These are phyloP conservation scores for Helicostylum pulchrum DNA, from an alignment of 192 early-diverging fungal species.

Conservation along the genomic window DNA sequence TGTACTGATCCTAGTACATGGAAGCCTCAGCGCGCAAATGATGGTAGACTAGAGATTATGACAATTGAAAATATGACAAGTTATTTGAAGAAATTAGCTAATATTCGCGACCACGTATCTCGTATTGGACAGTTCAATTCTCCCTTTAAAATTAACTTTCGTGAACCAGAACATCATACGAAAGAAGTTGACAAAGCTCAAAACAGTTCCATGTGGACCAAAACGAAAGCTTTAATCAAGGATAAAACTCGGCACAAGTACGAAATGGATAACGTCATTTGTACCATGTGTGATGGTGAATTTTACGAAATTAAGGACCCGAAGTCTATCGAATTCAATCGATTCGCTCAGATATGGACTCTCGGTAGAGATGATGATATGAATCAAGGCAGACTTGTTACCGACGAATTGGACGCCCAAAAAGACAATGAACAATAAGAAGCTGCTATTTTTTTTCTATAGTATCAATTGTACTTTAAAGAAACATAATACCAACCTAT, in stretches of 20 bases:
- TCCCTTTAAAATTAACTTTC: constrained; percentile 55
- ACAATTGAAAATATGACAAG: constrained; percentile 55
- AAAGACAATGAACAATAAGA: background rate
- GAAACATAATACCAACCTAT: too few relatives aligned
- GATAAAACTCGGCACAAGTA: constrained; percentile 21
- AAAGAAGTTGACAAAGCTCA: constrained; percentile 20
- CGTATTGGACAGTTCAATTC: constrained; percentile 67
- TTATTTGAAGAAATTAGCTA: constrained; percentile 62
- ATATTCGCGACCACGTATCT: constrained; percentile 47
- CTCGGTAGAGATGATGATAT: constrained; percentile 41
- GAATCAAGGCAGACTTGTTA: constrained; percentile 23
- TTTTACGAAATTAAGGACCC: constrained; percentile 67
- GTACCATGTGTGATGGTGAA: constrained; percentile 77
- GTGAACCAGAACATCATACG: constrained; percentile 27
- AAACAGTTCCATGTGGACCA: constrained; percentile 23
- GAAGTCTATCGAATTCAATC: constrained; percentile 53
- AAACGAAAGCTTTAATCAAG: constrained; percentile 17
- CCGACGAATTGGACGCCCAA: constrained; percentile 21
- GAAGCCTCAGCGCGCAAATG: constrained; percentile 66
- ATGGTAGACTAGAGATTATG: constrained; percentile 67
- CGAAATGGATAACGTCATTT: constrained; percentile 46
- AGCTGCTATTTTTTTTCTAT: too few relatives aligned
- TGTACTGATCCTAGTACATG: constrained; percentile 53
- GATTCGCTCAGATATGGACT: constrained; percentile 66
- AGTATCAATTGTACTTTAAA: too few relatives aligned